Evolutionary conservation across 1,284 basidiomycete genomes (phyloP), one percentile per base, ranked within the genome.

Genomic region (Rhodofomes roseus): DNA sequence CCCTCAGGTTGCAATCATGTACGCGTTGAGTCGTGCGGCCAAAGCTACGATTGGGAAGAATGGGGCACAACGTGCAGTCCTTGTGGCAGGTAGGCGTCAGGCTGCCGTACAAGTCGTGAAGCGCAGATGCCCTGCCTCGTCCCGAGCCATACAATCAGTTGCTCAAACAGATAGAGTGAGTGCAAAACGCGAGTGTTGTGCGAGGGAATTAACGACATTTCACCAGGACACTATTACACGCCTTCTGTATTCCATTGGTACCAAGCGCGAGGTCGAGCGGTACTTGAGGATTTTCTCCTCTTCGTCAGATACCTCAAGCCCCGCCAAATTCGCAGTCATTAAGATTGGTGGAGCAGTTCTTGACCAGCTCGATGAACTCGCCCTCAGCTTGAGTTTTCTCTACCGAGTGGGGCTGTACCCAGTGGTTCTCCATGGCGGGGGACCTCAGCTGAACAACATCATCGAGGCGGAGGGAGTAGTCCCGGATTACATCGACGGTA

Each of bases 261-360:
- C 92, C 27, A 94, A 96, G 71, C 91, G 94, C 65, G 95, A 98
- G 75, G 95, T 98, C 63, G 95, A 96, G 74, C 88, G 95, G 66
- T 95, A 98, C 79, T 88, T 98, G 52, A 89, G 95, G 57, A 97
- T 98, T 71, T 98, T 98, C 74, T 95, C 93, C 14, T 89, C 92
- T 27, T 89, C 92, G 41, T 92, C 92, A 12, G 89, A 94, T 68
- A 83, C 89, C 1, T 85, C 88, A 20, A 84, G 92, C 60, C 89
- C 89, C 25, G 93, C 93, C 63, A 95, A 93, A 73, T 96, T 96
- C 68, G 94, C 94, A 36, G 94, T 96, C 61, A 89, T 96, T 80
- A 96, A 96, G 76, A 87, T 98, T 66, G 95, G 95, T 58, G 95
- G 95, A 57, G 95, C 93, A 16, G 95, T 98, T 46, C 81, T 97